phyloP scores from a whole-genome alignment of 768 basidiomycete species.

The Termitomyces sp. region DNA sequence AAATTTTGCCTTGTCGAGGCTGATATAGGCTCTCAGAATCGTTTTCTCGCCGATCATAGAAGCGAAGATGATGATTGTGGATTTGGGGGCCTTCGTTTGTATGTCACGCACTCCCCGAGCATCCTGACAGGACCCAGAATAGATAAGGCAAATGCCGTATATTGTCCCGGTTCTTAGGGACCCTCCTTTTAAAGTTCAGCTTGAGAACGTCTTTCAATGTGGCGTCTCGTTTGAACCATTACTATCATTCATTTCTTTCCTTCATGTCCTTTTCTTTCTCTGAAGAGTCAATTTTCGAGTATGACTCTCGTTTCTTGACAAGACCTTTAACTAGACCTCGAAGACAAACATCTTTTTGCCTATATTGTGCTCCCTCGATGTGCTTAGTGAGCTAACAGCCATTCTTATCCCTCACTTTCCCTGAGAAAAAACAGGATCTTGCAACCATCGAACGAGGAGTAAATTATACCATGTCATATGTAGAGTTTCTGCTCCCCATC shows the following conservation, averaged over 20 bases:
- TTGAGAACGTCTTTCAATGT: slow-evolving; percentile 1
- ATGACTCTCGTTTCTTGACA: neutral
- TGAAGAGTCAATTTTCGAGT: neutral
- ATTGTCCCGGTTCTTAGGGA: neutral
- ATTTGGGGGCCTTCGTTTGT: neutral
- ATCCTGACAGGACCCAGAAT: neutral
- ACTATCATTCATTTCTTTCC: neutral
- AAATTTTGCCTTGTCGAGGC: neutral
- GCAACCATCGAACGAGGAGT: neutral
- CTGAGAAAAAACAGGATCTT: neutral
- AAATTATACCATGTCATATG: neutral
- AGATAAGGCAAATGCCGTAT: neutral
- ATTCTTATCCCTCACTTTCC: neutral
- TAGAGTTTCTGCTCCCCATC: neutral
- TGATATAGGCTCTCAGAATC: neutral
- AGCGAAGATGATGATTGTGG: neutral
- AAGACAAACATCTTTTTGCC: neutral
- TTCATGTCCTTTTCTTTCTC: slow-evolving; percentile 6
- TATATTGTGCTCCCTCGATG: neutral
- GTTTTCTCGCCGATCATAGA: neutral
- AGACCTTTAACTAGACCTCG: neutral
- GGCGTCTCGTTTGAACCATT: slow-evolving; percentile 1
- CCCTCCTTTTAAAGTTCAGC: slow-evolving; percentile 1
- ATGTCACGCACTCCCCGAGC: neutral
- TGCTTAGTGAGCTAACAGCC: neutral